These are phyloP conservation scores for Theileria parva DNA, from an alignment of 169 alveolate genomes.

Conservation along the genomic window DNA sequence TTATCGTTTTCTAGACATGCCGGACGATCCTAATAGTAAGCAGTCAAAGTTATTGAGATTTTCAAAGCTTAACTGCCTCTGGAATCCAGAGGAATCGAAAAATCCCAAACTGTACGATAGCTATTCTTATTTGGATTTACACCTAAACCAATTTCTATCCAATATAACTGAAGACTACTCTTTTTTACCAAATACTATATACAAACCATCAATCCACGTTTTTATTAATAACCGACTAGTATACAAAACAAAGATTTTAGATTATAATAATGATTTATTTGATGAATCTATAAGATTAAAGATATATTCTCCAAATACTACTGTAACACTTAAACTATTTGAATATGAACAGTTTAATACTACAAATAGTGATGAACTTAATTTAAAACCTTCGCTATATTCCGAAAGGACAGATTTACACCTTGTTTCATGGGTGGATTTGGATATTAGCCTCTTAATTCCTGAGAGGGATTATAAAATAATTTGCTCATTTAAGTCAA, in stretches of 20 bases:
- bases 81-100: conserved; percentile 18
- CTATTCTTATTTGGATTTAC: conserved; percentile 40
- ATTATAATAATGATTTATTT: conserved; percentile 36
- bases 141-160: conserved; percentile 57
- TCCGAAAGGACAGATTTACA: conserved; percentile 32
- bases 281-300: conserved; percentile 39
- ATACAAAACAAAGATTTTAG: conserved; percentile 41
- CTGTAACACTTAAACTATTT: conserved; percentile 50
- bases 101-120: conserved; percentile 27
- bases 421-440: conserved; percentile 55
- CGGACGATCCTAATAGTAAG: not conserved
- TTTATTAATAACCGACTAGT: conserved; percentile 34
- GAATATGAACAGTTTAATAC: conserved; percentile 45
- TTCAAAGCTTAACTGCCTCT: conserved; percentile 16
- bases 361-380: conserved; percentile 23
- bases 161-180: conserved; percentile 47
- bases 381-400: conserved; percentile 23
- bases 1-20: not conserved
- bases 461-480: conserved; percentile 28
- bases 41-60: not conserved
- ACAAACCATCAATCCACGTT: conserved; percentile 54
- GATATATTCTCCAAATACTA: conserved; percentile 37
- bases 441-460: conserved; percentile 40
- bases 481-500: conserved; percentile 48
- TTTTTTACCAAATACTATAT: conserved; percentile 47